A percentile compares a stretch with the other conserved stretches of the same genome.
Evolutionary conservation across 1,284 basidiomycete genomes (phyloP).

Genomic region (Porphyrellus sp.): DNA sequence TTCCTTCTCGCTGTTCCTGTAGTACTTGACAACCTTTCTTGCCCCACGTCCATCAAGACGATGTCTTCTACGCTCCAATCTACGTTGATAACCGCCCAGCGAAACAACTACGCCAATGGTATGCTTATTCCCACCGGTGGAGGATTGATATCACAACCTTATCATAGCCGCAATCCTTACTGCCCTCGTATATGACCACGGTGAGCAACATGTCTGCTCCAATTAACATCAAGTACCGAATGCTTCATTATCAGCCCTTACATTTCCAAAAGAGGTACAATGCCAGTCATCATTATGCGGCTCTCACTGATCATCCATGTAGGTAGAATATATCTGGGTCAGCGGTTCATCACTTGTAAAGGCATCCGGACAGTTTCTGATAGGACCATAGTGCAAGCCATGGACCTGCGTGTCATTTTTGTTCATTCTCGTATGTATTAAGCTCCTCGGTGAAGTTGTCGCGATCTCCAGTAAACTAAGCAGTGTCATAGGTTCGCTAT

Average conservation of each 20-base stretch:
- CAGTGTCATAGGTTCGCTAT: not conserved
- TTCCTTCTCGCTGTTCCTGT: too few relatives aligned
- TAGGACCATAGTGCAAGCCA: not conserved
- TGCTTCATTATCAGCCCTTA: not conserved
- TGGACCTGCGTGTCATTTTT: not conserved
- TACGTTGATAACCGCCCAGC: not conserved
- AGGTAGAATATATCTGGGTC: not conserved
- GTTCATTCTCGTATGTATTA: not conserved
- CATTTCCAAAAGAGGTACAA: not conserved
- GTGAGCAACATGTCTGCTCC: not conserved
- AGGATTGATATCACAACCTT: not conserved
- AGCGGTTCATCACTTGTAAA: not conserved
- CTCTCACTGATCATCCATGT: not conserved
- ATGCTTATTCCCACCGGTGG: not conserved
- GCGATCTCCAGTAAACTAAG: not conserved
- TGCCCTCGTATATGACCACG: not conserved
- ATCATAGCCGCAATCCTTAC: not conserved
- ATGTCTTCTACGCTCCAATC: not conserved
- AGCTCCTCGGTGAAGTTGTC: not conserved
- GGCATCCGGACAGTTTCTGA: not conserved
- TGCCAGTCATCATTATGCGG: not conserved
- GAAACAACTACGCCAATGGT: not conserved
- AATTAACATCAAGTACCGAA: not conserved
- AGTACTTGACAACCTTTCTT: not conserved
- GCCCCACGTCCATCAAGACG: not conserved